Evolutionary conservation across 2,329 filamentous ascomycete species (phyloP).

Genomic region (Fusarium sp.): DNA sequence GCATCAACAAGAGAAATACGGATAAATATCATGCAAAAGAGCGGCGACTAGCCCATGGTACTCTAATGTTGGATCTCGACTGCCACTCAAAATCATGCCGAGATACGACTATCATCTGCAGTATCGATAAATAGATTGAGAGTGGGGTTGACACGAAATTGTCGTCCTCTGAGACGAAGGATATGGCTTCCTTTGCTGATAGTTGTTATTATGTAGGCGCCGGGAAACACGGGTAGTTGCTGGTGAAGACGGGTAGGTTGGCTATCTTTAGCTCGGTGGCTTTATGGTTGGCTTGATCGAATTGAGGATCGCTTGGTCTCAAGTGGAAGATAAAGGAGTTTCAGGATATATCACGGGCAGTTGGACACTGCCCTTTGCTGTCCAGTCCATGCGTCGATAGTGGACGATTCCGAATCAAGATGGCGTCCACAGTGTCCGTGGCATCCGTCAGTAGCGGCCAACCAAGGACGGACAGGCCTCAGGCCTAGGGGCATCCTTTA

Average conservation of each 20-base stretch:
- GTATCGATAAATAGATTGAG: slow-evolving; percentile 22
- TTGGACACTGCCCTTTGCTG: background rate
- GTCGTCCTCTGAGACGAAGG: background rate
- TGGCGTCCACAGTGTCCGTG: background rate
- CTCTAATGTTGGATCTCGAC: background rate
- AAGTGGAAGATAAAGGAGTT: slow-evolving; percentile 11
- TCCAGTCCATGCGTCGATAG: slow-evolving; percentile 13
- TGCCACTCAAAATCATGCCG: slow-evolving; percentile 4
- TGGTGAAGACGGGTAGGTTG: slow-evolving; percentile 23
- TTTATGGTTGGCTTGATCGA: no score
- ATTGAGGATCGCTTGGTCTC: slow-evolving; percentile 4
- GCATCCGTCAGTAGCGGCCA: background rate
- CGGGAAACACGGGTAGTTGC: slow-evolving; percentile 1
- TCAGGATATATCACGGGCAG: slow-evolving; percentile 21
- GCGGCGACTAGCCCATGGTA: slow-evolving; percentile 14
- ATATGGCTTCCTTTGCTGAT: slow-evolving; percentile 1
- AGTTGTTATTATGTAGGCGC: background rate
- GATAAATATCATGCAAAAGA: background rate
- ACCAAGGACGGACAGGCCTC: background rate
- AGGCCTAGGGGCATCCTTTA: background rate
- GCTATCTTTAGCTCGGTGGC: slow-evolving; percentile 22
- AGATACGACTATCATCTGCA: slow-evolving; percentile 29
- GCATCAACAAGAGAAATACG: slow-evolving; percentile 11
- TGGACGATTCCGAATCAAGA: slow-evolving; percentile 20
- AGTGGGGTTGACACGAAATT: slow-evolving; percentile 10